Percentiles rank a stretch among this genome's conserved stretches.
These are phyloP conservation scores for Boletus rufocinnamomeus DNA, from an alignment of 768 basidiomycete species.

Conservation along the genomic window DNA sequence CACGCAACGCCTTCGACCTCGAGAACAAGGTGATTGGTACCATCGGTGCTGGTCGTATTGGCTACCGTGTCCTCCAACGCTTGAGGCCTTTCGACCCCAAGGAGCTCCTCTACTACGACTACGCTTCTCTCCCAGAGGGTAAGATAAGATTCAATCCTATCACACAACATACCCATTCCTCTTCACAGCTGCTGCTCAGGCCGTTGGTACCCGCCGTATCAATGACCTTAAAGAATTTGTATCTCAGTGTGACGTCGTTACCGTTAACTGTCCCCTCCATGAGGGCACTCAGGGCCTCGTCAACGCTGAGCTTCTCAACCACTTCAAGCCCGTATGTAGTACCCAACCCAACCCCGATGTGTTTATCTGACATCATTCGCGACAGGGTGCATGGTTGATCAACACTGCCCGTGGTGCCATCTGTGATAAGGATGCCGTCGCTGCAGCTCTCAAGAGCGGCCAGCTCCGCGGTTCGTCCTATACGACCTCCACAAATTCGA, in stretches of 20 bases:
- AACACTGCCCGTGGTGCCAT: conserved; percentile 93
- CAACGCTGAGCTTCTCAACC: conserved; percentile 75
- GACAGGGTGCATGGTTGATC: conserved; percentile 85
- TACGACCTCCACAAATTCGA: background rate
- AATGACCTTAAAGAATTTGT: conserved; percentile 67
- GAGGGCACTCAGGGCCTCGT: conserved; percentile 78
- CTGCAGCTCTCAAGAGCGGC: conserved; percentile 72
- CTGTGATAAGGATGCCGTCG: conserved; percentile 79
- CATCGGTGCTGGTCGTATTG: conserved; percentile 79
- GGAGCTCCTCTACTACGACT: conserved; percentile 87
- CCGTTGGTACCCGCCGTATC: conserved; percentile 69
- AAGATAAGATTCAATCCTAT: background rate
- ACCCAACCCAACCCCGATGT: conserved; percentile 42
- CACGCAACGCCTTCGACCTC: conserved; percentile 81
- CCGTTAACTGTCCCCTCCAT: conserved; percentile 83
- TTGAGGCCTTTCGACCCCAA: conserved; percentile 82
- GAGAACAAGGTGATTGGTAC: conserved; percentile 93
- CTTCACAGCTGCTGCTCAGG: conserved; percentile 57
- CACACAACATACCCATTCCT: background rate
- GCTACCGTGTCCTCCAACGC: conserved; percentile 84
- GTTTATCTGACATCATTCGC: background rate
- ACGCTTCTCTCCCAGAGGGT: conserved; percentile 67
- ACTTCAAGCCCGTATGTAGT: conserved; percentile 46
- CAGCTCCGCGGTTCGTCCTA: conserved; percentile 54
- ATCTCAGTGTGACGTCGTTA: conserved; percentile 72